Evolutionary conservation across 306 rosid species (phyloP).

Genomic region (Begonia peltatifolia): DNA sequence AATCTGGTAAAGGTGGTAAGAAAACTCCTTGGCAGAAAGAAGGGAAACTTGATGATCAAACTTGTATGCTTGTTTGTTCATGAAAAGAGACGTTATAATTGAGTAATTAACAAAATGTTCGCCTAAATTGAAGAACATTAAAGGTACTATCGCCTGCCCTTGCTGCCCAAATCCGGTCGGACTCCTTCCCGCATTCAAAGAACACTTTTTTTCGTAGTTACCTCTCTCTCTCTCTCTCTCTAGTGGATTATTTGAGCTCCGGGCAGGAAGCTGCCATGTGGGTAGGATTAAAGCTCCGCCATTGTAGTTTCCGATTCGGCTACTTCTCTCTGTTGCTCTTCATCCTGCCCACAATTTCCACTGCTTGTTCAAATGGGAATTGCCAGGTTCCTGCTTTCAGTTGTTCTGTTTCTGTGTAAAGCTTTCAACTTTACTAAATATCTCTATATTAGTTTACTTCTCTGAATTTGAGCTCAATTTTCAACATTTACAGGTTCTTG

Average conservation of each 20-base stretch:
- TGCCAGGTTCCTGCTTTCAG: conserved; percentile 47
- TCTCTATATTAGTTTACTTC: not conserved
- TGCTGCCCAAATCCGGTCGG: conserved; percentile 23
- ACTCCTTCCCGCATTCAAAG: conserved; percentile 7
- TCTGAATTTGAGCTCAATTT: conserved; percentile 12
- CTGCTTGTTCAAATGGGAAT: conserved; percentile 54
- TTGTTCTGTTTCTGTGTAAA: not conserved
- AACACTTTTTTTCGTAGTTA: conserved; percentile 14
- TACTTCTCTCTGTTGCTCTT: conserved; percentile 26
- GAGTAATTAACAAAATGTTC: no score
- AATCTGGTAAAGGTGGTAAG: no score
- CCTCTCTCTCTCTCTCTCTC: conserved; percentile 6
- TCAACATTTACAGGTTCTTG: conserved; percentile 41
- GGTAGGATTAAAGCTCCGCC: not conserved
- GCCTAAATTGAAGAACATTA: conserved; percentile 24
- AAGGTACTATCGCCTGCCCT: conserved; percentile 31
- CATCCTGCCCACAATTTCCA: conserved; percentile 20
- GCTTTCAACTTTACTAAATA: conserved; percentile 17
- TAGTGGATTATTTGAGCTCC: conserved; percentile 12
- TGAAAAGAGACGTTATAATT: no score
- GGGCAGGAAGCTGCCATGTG: conserved; percentile 34
- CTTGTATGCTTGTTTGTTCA: no score
- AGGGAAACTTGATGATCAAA: no score
- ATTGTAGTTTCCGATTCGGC: not conserved
- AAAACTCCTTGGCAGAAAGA: no score